A percentile compares a stretch with the other conserved stretches of the same genome.
phyloP scores from a whole-genome alignment of 352 stramenopile species.

The Pythium dissimile region DNA sequence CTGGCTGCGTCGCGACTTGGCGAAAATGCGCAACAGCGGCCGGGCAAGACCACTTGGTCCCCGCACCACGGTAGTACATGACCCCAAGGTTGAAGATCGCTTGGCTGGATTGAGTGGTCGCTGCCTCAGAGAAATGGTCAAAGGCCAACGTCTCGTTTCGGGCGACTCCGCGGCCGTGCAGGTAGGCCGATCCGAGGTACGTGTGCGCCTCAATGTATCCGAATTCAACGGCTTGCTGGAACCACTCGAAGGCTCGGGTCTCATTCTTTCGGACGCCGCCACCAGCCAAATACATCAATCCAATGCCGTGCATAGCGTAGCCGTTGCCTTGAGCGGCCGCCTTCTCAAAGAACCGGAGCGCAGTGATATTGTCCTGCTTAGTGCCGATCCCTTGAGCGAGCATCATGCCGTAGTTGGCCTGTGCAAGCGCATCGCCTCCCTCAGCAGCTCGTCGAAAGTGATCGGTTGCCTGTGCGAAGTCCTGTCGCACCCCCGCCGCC shows the following conservation, averaged over 20 bases:
- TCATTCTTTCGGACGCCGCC: slow-evolving; percentile 55
- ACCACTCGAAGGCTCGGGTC: slow-evolving; percentile 51
- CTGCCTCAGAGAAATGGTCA: slow-evolving; percentile 58
- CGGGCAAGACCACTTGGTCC: slow-evolving; percentile 42
- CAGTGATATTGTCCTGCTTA: slow-evolving; percentile 47
- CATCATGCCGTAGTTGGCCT: slow-evolving; percentile 75
- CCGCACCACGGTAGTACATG: slow-evolving; percentile 66
- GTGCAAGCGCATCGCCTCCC: slow-evolving; percentile 51
- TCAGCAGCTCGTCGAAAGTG: slow-evolving; percentile 73
- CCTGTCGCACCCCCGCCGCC: slow-evolving; percentile 43
- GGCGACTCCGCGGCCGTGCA: slow-evolving; percentile 49
- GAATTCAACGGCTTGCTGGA: slow-evolving; percentile 51
- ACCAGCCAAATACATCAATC: slow-evolving; percentile 55
- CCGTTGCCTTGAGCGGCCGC: slow-evolving; percentile 50
- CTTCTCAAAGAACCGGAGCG: slow-evolving; percentile 55
- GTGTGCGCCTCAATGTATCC: slow-evolving; percentile 66
- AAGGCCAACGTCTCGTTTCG: slow-evolving; percentile 50
- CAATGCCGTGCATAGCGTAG: slow-evolving; percentile 66
- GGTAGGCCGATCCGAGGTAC: slow-evolving; percentile 62
- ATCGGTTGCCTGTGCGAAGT: slow-evolving; percentile 43
- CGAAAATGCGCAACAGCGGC: slow-evolving; percentile 57
- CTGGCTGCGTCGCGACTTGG: slow-evolving; percentile 50
- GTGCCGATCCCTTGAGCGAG: slow-evolving; percentile 64
- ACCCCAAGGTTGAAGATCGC: slow-evolving; percentile 69
- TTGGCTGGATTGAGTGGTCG: slow-evolving; percentile 43